A percentile compares a stretch with the other conserved stretches of the same genome.
phyloP scores from a whole-genome alignment of 352 stramenopile species.

The Thraustotheca clavata region DNA sequence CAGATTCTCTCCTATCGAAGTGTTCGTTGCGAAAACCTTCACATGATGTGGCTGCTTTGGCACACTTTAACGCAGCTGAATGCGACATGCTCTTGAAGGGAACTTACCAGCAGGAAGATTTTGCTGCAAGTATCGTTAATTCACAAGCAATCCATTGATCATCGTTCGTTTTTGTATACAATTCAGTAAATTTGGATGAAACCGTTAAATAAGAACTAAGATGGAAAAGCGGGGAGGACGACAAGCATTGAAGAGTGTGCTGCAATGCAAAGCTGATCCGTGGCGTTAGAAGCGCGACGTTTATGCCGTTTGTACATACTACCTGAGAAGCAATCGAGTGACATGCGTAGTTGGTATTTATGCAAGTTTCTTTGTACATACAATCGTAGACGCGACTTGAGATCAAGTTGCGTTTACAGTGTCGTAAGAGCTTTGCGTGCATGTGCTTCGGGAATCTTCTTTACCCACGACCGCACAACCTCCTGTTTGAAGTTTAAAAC shows the following conservation, averaged over 20 bases:
- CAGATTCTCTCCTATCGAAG: no score
- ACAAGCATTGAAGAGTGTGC: background rate
- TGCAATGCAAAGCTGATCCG: background rate
- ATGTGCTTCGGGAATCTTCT: slow-evolving; percentile 1
- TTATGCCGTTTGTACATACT: background rate
- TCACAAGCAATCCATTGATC: no score
- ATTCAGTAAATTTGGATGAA: no score
- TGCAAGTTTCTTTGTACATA: background rate
- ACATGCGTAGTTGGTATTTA: background rate
- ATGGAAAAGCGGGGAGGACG: background rate
- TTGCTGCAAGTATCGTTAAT: background rate
- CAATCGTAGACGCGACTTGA: no score
- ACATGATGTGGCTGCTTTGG: slow-evolving; percentile 10
- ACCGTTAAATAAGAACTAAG: background rate
- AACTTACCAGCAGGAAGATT: background rate
- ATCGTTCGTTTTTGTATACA: no score
- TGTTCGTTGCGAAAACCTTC: background rate
- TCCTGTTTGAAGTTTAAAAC: slow-evolving; percentile 4
- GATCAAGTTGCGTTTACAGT: background rate
- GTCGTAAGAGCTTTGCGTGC: background rate
- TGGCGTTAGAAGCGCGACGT: slow-evolving; percentile 8
- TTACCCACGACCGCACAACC: background rate
- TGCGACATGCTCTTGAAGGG: slow-evolving; percentile 6
- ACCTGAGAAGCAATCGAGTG: background rate
- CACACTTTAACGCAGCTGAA: slow-evolving; percentile 10